phyloP scores from a whole-genome alignment of 495 filamentous ascomycete genomes.

The Penicillium dipodomyicola region DNA sequence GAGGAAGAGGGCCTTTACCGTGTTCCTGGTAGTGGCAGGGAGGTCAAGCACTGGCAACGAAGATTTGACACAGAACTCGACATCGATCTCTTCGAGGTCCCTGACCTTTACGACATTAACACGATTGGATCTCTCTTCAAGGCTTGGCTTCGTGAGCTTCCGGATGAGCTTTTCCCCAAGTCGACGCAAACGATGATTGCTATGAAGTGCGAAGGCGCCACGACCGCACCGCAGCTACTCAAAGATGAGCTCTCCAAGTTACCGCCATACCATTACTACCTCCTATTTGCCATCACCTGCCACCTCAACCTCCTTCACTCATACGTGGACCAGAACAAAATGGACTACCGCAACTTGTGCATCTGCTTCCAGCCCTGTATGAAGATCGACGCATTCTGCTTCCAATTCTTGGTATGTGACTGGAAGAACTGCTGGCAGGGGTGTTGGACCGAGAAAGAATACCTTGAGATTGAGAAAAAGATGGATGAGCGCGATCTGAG shows the following conservation, averaged over 20 bases:
- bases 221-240: constrained; percentile 72
- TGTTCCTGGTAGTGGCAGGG: constrained; percentile 76
- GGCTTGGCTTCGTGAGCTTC: constrained; percentile 89
- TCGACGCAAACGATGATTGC: constrained; percentile 70
- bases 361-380: constrained; percentile 95
- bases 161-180: constrained; percentile 85
- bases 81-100: constrained; percentile 78
- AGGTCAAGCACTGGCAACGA: constrained; percentile 84
- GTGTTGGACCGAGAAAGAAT: constrained; percentile 85
- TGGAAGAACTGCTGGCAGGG: constrained; percentile 96
- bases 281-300: constrained; percentile 92
- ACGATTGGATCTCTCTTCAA: constrained; percentile 91
- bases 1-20: constrained; percentile 89
- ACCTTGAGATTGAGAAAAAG: constrained; percentile 67
- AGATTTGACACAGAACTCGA: constrained; percentile 86
- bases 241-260: constrained; percentile 88
- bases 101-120: constrained; percentile 88
- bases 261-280: constrained; percentile 91
- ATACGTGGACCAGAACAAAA: constrained; percentile 86
- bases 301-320: constrained; percentile 84
- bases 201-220: constrained; percentile 69
- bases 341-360: constrained; percentile 88
- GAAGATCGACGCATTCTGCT: constrained; percentile 86
- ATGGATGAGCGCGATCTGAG: constrained; percentile 47
- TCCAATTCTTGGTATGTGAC: constrained; percentile 85